Conservation (phyloP, 257 asterid genomes). For the Solanum pimpinellifolium region DNA sequence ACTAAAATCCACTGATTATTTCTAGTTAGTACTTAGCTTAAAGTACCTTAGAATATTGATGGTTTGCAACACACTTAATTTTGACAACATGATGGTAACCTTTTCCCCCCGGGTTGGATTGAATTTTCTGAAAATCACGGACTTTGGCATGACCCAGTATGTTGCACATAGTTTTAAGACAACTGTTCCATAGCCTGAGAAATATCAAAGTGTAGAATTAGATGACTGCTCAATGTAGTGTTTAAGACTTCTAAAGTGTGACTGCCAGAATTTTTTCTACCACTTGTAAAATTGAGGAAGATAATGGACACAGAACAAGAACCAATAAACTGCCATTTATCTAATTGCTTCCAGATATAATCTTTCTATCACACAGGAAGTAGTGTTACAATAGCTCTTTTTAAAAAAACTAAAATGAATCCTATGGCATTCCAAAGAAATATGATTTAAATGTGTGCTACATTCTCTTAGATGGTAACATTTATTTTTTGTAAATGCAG, state of each 20-base stretch:
- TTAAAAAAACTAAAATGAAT: background rate
- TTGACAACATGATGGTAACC: background rate
- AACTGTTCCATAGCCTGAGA: background rate
- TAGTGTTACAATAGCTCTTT: background rate
- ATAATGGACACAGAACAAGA: background rate
- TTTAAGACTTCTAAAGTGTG: background rate
- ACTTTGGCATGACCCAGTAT: background rate
- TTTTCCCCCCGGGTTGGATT: background rate
- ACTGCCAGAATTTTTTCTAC: background rate
- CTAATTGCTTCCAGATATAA: background rate
- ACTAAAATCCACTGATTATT: background rate
- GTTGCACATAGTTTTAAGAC: background rate
- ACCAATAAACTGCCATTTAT: background rate
- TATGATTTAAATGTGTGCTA: background rate
- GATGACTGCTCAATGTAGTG: background rate
- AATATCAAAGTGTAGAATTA: background rate
- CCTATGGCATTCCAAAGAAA: background rate
- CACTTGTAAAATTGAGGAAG: background rate
- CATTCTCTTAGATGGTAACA: background rate
- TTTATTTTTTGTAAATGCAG: conserved; percentile 19
- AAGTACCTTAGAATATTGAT: background rate
- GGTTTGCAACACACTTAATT: background rate
- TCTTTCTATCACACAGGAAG: background rate
- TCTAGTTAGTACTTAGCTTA: background rate
- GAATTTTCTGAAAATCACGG: background rate